These are phyloP conservation scores for Cryphonectria carpinicola DNA, from an alignment of 2,329 filamentous ascomycete genomes.

Conservation along the genomic window DNA sequence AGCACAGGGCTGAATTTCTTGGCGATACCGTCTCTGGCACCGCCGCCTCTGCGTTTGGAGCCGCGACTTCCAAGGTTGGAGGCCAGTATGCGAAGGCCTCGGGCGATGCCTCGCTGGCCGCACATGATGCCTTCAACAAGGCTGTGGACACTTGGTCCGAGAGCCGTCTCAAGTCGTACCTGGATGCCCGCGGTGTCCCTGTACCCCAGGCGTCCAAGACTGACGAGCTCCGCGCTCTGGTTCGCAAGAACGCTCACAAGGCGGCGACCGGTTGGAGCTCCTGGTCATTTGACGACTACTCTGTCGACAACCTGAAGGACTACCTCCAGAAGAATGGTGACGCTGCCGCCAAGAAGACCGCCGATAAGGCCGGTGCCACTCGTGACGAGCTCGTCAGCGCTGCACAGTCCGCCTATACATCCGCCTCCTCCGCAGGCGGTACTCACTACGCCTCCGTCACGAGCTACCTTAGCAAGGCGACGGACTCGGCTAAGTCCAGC, in stretches of 20 bases:
- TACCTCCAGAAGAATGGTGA: constrained; percentile 59
- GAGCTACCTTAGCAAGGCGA: constrained; percentile 69
- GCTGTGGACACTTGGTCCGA: constrained; percentile 71
- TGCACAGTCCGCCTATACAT: constrained; percentile 63
- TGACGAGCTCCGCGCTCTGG: constrained; percentile 74
- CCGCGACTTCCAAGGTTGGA: constrained; percentile 74
- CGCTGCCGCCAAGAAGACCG: constrained; percentile 59
- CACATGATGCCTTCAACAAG: constrained; percentile 68
- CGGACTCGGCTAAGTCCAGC: constrained; percentile 65
- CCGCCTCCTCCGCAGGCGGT: constrained; percentile 63
- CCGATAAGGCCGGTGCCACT: constrained; percentile 65
- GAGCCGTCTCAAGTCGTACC: constrained; percentile 75
- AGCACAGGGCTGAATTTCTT: constrained; percentile 75
- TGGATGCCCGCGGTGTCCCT: constrained; percentile 76
- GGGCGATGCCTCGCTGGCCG: constrained; percentile 64
- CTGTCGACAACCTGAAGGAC: constrained; percentile 68
- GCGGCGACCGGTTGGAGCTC: constrained; percentile 68
- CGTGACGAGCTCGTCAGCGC: constrained; percentile 75
- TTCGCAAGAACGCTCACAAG: constrained; percentile 74
- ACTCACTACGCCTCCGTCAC: constrained; percentile 68
- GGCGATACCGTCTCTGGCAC: constrained; percentile 66
- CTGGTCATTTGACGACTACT: constrained; percentile 82
- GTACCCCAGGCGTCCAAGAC: constrained; percentile 73
- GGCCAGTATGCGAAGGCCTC: constrained; percentile 80
- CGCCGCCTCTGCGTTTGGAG: constrained; percentile 66